phyloP scores from a whole-genome alignment of 108 stramenopile species.

The Licmophora abbreviata region DNA sequence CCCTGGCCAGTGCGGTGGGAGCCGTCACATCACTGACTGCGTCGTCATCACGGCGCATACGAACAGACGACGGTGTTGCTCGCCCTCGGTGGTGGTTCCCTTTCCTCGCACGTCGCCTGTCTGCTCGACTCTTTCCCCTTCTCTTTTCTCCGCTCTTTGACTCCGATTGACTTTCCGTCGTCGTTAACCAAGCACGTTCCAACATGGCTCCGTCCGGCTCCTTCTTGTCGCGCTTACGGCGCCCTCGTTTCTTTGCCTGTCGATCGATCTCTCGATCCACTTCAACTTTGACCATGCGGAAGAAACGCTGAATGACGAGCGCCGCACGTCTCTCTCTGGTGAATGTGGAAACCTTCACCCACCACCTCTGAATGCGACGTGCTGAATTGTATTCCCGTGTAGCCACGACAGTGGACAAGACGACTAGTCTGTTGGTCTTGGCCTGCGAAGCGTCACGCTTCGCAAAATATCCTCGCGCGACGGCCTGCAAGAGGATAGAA shows the following conservation, averaged over 20 bases:
- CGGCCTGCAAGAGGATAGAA: constrained; percentile 63
- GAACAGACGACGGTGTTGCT: too few relatives aligned
- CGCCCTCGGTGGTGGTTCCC: too few relatives aligned
- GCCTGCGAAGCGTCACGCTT: constrained; percentile 5
- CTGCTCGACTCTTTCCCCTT: too few relatives aligned
- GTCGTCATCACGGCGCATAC: too few relatives aligned
- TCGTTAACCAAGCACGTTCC: constrained; percentile 56
- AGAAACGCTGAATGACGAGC: constrained; percentile 64
- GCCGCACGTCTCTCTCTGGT: constrained; percentile 54
- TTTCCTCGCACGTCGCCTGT: too few relatives aligned
- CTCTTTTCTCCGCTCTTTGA: too few relatives aligned
- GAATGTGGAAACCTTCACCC: constrained; percentile 38
- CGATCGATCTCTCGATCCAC: constrained; percentile 57
- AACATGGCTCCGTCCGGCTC: constrained; percentile 49
- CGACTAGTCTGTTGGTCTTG: constrained; percentile 21
- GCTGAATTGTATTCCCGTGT: constrained; percentile 56
- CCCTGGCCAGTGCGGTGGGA: constrained; percentile 14
- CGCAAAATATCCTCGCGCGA: constrained; percentile 40
- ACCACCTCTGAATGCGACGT: constrained; percentile 56
- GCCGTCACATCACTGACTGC: constrained; percentile 32
- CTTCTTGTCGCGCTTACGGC: constrained; percentile 25
- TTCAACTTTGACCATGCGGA: constrained; percentile 55
- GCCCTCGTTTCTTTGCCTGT: constrained; percentile 27
- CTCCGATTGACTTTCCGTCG: too few relatives aligned
- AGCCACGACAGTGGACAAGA: constrained; percentile 22